Evolutionary conservation across 106 monocot species (phyloP).

Genomic region (Acorus calamus): DNA sequence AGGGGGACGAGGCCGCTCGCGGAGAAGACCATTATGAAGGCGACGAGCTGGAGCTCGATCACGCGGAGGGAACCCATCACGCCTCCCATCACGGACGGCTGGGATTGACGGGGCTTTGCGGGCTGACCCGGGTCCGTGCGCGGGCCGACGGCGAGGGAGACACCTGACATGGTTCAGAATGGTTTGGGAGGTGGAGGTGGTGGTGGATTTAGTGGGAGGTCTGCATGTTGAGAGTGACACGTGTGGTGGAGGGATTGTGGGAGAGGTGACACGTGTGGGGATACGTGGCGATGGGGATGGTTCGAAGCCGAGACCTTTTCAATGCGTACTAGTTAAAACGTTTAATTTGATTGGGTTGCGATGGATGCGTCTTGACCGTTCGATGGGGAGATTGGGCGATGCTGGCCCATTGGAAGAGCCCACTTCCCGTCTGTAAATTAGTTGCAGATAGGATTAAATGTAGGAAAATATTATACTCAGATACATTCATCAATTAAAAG

Average conservation of each 20-base stretch:
- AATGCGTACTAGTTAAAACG: no score
- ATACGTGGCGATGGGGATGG: background rate
- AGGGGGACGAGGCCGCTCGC: constrained; percentile 87
- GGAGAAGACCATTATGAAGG: constrained; percentile 98
- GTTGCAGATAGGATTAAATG: no score
- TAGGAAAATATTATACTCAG: no score
- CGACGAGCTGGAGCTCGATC: constrained; percentile 93
- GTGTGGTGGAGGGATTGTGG: background rate
- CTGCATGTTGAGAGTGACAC: background rate
- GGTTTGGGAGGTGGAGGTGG: background rate
- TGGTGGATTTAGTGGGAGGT: background rate
- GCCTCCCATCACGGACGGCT: constrained; percentile 31
- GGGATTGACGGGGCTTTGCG: constrained; percentile 3
- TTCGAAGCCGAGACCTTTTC: no score
- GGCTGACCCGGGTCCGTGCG: constrained; percentile 12
- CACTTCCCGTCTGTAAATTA: no score
- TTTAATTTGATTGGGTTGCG: no score
- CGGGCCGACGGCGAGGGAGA: constrained; percentile 50
- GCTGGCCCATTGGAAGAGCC: no score
- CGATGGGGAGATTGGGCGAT: no score
- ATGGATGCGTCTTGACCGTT: no score
- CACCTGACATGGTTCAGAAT: constrained; percentile 57
- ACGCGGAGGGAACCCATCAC: constrained; percentile 85
- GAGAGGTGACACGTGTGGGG: background rate
- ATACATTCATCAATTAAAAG: no score